Evolutionary conservation across 2,329 filamentous ascomycete species (phyloP).

Genomic region (Penicillium brasilianum): DNA sequence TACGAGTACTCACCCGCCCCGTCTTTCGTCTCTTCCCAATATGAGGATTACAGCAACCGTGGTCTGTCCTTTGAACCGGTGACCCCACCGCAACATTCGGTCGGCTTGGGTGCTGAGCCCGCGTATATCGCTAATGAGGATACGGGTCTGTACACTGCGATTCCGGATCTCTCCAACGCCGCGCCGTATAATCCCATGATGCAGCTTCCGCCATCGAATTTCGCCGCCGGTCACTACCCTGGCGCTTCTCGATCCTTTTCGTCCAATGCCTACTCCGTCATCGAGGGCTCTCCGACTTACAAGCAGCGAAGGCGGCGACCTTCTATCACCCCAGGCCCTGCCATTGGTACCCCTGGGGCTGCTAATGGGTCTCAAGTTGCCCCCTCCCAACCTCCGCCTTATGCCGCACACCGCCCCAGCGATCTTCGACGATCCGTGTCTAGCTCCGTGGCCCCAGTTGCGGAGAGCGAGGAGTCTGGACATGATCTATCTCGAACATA

Average conservation of each 20-base stretch:
- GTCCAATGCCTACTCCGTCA: conserved; percentile 86
- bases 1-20: conserved; percentile 98
- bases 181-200: conserved; percentile 85
- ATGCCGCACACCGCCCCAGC: conserved; percentile 77
- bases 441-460: conserved; percentile 78
- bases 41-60: conserved; percentile 96
- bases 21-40: conserved; percentile 97
- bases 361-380: conserved; percentile 65
- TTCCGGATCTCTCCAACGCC: conserved; percentile 80
- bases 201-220: conserved; percentile 83
- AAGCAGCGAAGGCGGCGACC: conserved; percentile 95
- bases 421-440: conserved; percentile 92
- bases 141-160: conserved; percentile 91
- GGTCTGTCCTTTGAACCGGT: conserved; percentile 96
- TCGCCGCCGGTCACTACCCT: conserved; percentile 78
- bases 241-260: conserved; percentile 70
- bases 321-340: conserved; percentile 82
- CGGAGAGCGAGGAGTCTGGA: conserved; percentile 77
- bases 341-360: conserved; percentile 70
- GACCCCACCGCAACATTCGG: conserved; percentile 88
- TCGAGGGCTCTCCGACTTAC: conserved; percentile 97
- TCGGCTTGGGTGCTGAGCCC: conserved; percentile 81
- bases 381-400: conserved; percentile 49
- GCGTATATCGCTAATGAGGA: conserved; percentile 99
- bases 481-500: conserved; percentile 77